These are phyloP conservation scores for Alnus rubra DNA, from an alignment of 306 rosid genomes.

Conservation along the genomic window DNA sequence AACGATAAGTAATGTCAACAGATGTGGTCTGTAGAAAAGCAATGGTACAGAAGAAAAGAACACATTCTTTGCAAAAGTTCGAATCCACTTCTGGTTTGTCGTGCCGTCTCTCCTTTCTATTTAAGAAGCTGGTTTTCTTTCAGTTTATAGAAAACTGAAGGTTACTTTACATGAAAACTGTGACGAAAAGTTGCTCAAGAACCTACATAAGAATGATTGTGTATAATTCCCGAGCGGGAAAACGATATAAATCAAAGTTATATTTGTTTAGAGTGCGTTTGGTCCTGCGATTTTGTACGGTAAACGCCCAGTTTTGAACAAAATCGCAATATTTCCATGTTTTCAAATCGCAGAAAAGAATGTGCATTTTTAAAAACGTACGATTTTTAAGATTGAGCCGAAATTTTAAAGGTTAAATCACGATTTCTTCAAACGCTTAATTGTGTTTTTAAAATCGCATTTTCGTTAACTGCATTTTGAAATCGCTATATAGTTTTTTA, in stretches of 20 bases:
- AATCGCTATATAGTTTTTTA: too few species aligned
- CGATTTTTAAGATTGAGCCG: too few species aligned
- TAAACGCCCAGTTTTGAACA: too few species aligned
- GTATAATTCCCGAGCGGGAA: conserved; percentile 18
- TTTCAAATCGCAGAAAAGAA: too few species aligned
- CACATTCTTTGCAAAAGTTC: conserved; percentile 45
- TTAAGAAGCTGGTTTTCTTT: conserved; percentile 8
- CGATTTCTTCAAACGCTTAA: too few species aligned
- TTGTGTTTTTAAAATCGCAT: too few species aligned
- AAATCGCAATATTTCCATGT: too few species aligned
- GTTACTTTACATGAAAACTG: conserved; percentile 24
- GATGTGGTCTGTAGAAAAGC: conserved; percentile 20
- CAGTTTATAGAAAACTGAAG: conserved; percentile 20
- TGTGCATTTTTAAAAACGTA: too few species aligned
- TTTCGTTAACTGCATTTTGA: too few species aligned
- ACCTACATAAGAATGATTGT: neutral
- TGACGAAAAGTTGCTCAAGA: conserved; percentile 14
- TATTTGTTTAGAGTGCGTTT: conserved; percentile 8
- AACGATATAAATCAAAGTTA: conserved; percentile 18
- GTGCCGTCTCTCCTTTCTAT: conserved; percentile 11
- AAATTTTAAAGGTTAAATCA: too few species aligned
- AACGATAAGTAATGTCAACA: conserved; percentile 18
- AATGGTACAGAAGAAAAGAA: conserved; percentile 35
- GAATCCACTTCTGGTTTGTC: conserved; percentile 18
- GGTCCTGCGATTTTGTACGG: too few species aligned